Base-by-base conservation (phyloP, 2,329 filamentous ascomycete genomes). In the Diplocarpon rosae region DNA sequence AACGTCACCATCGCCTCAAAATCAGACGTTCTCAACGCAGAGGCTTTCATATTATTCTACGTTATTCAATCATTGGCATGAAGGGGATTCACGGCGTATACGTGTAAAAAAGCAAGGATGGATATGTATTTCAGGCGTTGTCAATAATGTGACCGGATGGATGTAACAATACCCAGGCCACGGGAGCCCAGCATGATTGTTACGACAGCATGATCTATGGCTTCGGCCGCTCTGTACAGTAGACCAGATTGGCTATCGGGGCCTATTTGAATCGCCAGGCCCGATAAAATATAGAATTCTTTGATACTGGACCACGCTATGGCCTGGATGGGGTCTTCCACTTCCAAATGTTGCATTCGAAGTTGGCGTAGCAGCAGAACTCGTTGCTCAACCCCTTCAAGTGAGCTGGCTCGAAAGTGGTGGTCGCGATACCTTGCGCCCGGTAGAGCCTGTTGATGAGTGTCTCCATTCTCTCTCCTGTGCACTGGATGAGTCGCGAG, bases 21-120 rank as follows among this genome's bases (percentile, higher is more conserved):
- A 60, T 84, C 83, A 5, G 86, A 95, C 48, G 90, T 96, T 2
- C 71, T 96, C 34, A 76, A 75, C 27, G 85, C 86, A 12, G 82
- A 95, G 62, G 88, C 90, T 0, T 96, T 95, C 63, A 69, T 96
- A 46, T 69, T 96, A 42, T 95, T 95, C 62, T 96, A 96, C 56
- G 80, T 83, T 42, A 77, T 83, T 48, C 70, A 78, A 49, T 79
- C 76, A 16, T 59, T 80, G 14, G 67, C 73, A 37, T 76, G 62
- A 34, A 15, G 30, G 24, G 15, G 14, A 32, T 28, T 17, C 8
- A 37, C 9, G 41, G 33, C 33, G 41, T 37, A 37, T 37, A 12
- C 29, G 29, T 15, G 28, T 43, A 37, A 24, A 43, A 13, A 20
- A 32, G 33, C n/a, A 17, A 15, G 41, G 41, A 43, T 43, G 41